phyloP scores from a whole-genome alignment of 129 eudicot genomes.

The Apium graveolens region DNA sequence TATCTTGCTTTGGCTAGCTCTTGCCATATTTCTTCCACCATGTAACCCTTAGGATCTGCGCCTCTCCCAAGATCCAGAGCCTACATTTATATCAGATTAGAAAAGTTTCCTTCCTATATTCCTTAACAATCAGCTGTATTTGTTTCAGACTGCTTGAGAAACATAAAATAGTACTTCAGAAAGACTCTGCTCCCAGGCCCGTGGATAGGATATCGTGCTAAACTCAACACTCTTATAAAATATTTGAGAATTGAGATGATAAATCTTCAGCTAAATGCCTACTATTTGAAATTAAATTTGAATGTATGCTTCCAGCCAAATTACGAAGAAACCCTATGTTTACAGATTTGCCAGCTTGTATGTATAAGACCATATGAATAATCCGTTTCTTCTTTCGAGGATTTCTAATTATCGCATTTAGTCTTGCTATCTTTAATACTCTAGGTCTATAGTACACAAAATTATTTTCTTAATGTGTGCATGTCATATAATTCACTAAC shows the following conservation, averaged over 20 bases:
- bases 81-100: slow-evolving; percentile 18
- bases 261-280: background rate
- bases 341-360: background rate
- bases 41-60: slow-evolving; percentile 53
- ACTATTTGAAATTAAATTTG: background rate
- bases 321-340: background rate
- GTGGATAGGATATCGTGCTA: background rate
- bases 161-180: background rate
- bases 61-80: slow-evolving; percentile 92
- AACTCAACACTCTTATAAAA: background rate
- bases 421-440: too few relatives aligned
- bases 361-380: background rate
- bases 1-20: slow-evolving; percentile 80
- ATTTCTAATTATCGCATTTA: background rate
- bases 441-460: background rate
- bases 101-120: background rate
- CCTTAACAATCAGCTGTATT: background rate
- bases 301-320: background rate
- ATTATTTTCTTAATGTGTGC: background rate
- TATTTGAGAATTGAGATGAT: background rate
- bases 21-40: slow-evolving; percentile 89
- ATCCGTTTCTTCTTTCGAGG: background rate
- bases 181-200: background rate
- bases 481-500: background rate
- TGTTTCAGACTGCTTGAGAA: background rate